phyloP scores from a whole-genome alignment of 2,329 filamentous ascomycete species.

The Fusarium bulbicola region DNA sequence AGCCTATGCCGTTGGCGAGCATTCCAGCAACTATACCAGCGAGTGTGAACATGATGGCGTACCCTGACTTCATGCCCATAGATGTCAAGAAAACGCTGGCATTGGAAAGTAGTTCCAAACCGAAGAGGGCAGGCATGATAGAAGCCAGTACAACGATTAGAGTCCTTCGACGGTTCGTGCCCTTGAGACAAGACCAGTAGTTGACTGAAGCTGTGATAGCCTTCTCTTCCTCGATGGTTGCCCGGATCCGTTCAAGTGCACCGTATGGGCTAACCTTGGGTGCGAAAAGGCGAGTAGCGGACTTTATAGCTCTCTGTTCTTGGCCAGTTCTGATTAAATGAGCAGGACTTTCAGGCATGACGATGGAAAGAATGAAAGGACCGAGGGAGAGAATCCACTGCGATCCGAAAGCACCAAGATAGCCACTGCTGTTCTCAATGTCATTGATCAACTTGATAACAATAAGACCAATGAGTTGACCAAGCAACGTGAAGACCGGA shows the following conservation, averaged over 20 bases:
- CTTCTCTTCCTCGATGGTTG: constrained; percentile 54
- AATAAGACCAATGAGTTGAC: constrained; percentile 40
- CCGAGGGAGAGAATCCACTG: constrained; percentile 37
- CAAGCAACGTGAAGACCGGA: constrained; percentile 40
- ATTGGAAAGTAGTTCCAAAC: constrained; percentile 53
- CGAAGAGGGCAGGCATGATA: constrained; percentile 53
- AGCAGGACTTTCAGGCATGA: constrained; percentile 43
- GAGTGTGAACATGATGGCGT: constrained; percentile 56
- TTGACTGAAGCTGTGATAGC: constrained; percentile 40
- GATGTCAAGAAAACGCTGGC: constrained; percentile 51
- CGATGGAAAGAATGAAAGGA: constrained; percentile 34
- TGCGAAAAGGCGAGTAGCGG: constrained; percentile 32
- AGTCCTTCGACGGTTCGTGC: constrained; percentile 51
- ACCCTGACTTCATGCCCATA: constrained; percentile 42
- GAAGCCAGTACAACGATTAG: constrained; percentile 52
- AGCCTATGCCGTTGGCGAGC: constrained; percentile 53
- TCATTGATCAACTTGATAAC: constrained; percentile 38
- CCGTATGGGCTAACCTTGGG: constrained; percentile 25
- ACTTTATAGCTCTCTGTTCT: constrained; percentile 22
- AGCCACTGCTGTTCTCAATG: constrained; percentile 22
- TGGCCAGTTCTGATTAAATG: constrained; percentile 33
- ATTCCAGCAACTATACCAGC: constrained; percentile 57
- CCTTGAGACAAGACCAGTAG: constrained; percentile 54
- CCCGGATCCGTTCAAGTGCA: constrained; percentile 30
- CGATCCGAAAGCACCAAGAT: constrained; percentile 40